A percentile compares a stretch with the other conserved stretches of the same genome.
Evolutionary conservation across 2,329 filamentous ascomycete genomes (phyloP).

Genomic region (Beauveria pseudobassiana): DNA sequence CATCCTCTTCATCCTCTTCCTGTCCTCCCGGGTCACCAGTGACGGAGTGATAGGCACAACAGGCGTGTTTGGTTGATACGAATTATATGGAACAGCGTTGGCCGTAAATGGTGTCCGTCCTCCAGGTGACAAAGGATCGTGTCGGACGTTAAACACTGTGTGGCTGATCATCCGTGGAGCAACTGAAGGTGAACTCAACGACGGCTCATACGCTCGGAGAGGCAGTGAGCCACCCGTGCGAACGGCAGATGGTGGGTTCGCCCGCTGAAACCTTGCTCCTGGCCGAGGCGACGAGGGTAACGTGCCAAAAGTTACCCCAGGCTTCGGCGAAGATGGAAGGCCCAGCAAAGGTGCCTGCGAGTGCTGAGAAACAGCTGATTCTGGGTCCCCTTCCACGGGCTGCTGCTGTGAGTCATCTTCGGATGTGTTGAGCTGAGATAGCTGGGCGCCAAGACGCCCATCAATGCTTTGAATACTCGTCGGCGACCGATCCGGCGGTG

Average conservation of each 20-base stretch:
- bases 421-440: constrained; percentile 24
- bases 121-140: constrained; percentile 46
- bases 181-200: constrained; percentile 42
- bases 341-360: constrained; percentile 45
- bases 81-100: constrained; percentile 61
- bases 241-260: constrained; percentile 46
- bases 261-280: constrained; percentile 40
- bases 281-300: constrained; percentile 45
- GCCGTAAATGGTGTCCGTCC: constrained; percentile 56
- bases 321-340: constrained; percentile 37
- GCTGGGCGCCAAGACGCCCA: constrained; percentile 41
- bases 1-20: constrained; percentile 59
- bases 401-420: constrained; percentile 31
- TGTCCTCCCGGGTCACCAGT: constrained; percentile 61
- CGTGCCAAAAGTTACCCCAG: constrained; percentile 26
- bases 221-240: constrained; percentile 51
- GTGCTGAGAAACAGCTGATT: constrained; percentile 44
- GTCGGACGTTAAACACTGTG: constrained; percentile 52
- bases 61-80: constrained; percentile 73
- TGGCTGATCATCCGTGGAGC: constrained; percentile 48
- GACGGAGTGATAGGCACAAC: constrained; percentile 70
- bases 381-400: constrained; percentile 38
- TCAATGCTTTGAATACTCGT: constrained; percentile 42
- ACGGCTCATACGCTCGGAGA: constrained; percentile 54
- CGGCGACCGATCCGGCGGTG: constrained; percentile 32